Percentiles rank a stretch among this genome's conserved stretches.
Evolutionary conservation across 164 flowering plant species (phyloP).

Genomic region (Macadamia tetraphylla): DNA sequence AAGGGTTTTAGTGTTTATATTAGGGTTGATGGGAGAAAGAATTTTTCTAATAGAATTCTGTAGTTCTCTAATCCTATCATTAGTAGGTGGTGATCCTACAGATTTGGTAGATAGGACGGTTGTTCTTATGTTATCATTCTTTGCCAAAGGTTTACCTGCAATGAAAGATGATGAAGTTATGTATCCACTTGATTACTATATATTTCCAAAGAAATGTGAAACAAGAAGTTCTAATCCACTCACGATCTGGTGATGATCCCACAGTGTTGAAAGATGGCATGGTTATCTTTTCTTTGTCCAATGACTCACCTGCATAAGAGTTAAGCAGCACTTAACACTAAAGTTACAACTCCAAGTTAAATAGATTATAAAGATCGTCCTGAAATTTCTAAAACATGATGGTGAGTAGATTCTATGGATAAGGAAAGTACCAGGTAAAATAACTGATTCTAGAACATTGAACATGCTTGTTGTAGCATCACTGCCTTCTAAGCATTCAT

Average conservation of each 20-base stretch:
- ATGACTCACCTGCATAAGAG: neutral
- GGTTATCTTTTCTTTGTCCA: neutral
- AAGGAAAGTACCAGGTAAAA: too few species aligned
- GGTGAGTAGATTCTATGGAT: too few species aligned
- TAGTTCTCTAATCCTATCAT: slow-evolving; percentile 19
- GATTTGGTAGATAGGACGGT: slow-evolving; percentile 4
- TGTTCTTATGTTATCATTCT: slow-evolving; percentile 12
- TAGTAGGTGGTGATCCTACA: slow-evolving; percentile 26
- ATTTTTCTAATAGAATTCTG: slow-evolving; percentile 47
- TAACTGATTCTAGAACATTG: too few species aligned
- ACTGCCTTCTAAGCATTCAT: slow-evolving; percentile 11
- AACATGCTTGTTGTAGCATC: neutral
- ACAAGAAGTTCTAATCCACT: neutral
- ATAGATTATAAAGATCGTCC: too few species aligned
- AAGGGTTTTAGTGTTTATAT: slow-evolving; percentile 16
- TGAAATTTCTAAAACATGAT: too few species aligned
- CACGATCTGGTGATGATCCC: neutral
- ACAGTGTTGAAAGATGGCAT: neutral
- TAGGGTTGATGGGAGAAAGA: slow-evolving; percentile 60
- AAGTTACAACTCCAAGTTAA: too few species aligned
- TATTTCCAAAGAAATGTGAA: too few species aligned
- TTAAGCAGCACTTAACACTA: neutral
- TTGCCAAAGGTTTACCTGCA: slow-evolving; percentile 18
- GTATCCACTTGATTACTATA: too few species aligned
- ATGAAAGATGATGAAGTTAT: too few species aligned